phyloP scores from a whole-genome alignment of 192 early-diverging fungal genomes.

The Coemansia sp. region DNA sequence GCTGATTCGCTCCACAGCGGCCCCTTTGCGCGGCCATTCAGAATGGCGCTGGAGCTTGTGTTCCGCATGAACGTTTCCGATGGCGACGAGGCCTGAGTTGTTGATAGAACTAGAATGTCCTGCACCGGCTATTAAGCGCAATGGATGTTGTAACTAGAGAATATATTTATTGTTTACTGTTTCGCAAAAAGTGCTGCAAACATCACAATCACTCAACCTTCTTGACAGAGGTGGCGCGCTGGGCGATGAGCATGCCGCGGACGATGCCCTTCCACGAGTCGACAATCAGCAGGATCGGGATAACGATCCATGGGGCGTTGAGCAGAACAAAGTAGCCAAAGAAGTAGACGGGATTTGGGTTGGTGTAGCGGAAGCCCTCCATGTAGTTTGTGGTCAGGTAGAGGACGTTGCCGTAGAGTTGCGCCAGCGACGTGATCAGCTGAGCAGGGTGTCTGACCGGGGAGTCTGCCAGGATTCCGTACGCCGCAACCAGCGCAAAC shows the following conservation, averaged over 20 bases:
- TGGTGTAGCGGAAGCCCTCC: slow-evolving; percentile 66
- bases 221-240: slow-evolving; percentile 51
- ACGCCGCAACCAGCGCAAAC: slow-evolving; percentile 58
- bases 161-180: no score
- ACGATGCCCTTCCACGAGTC: slow-evolving; percentile 56
- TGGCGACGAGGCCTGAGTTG: slow-evolving; percentile 8
- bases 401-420: slow-evolving; percentile 81
- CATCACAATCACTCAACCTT: no score
- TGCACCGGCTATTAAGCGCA: no score
- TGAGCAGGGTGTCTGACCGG: slow-evolving; percentile 61
- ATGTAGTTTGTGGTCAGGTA: slow-evolving; percentile 76
- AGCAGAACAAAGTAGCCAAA: slow-evolving; percentile 87
- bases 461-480: slow-evolving; percentile 56
- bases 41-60: slow-evolving; percentile 58
- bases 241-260: slow-evolving; percentile 56
- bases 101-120: no score
- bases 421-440: slow-evolving; percentile 62
- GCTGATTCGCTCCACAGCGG: slow-evolving; percentile 62
- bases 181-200: no score
- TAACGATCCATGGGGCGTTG: slow-evolving; percentile 83
- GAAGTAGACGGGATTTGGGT: slow-evolving; percentile 80
- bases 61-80: slow-evolving; percentile 55
- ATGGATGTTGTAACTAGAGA: no score
- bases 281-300: slow-evolving; percentile 58
- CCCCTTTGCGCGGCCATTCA: slow-evolving; percentile 58